Evolutionary conservation across 106 monocot genomes (phyloP).

Genomic region (Gastrodia elata): DNA sequence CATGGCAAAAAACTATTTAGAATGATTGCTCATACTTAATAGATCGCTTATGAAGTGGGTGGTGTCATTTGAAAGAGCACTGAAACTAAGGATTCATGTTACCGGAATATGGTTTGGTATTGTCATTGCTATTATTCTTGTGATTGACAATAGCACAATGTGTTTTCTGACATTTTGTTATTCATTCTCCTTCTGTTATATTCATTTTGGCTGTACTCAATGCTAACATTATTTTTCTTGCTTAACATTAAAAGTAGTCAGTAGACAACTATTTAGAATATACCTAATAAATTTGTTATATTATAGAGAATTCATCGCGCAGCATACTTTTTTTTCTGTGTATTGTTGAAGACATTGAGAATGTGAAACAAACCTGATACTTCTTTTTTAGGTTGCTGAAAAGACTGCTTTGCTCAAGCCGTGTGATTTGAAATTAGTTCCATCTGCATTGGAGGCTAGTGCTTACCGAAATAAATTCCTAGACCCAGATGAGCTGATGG

Average conservation of each 20-base stretch:
- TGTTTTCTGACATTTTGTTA: background rate
- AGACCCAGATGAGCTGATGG: conserved; percentile 72
- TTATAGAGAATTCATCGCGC: background rate
- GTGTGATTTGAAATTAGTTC: conserved; percentile 67
- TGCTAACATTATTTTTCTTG: background rate
- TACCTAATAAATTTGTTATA: background rate
- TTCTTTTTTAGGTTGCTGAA: conserved; percentile 64
- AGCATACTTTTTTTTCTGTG: background rate
- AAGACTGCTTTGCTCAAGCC: conserved; percentile 72
- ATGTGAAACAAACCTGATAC: background rate
- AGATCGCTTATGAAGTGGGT: no score
- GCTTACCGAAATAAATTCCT: conserved; percentile 76
- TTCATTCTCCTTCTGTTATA: background rate
- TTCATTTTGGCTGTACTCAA: background rate
- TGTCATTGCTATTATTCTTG: no score
- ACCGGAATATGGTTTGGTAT: no score
- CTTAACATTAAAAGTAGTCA: background rate
- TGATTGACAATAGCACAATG: background rate
- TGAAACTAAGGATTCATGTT: no score
- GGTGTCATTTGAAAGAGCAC: no score
- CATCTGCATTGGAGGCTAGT: conserved; percentile 68
- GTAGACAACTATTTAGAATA: background rate
- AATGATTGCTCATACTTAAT: no score
- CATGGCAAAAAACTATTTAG: no score
- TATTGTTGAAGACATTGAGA: background rate